phyloP scores from a whole-genome alignment of 2,329 filamentous ascomycete genomes.

The Phyllosticta citribraziliensis region DNA sequence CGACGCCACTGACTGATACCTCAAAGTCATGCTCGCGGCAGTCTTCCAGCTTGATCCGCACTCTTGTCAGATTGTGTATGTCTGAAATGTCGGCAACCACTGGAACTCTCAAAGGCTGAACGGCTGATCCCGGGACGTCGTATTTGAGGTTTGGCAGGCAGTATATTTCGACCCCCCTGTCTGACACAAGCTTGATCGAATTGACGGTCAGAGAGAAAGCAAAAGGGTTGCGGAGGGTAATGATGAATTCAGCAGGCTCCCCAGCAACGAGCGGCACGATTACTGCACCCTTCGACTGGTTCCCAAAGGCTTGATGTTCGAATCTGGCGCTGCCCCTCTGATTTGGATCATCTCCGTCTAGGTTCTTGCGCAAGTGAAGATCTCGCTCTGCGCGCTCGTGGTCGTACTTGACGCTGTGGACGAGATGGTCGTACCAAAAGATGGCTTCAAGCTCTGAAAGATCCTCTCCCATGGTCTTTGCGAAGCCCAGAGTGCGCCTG shows the following conservation, averaged over 20 bases:
- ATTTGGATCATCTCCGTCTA: conserved; percentile 3
- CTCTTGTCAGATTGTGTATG: background rate
- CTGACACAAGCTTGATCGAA: conserved; percentile 62
- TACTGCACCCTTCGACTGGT: conserved; percentile 10
- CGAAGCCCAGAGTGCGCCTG: conserved; percentile 69
- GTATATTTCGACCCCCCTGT: conserved; percentile 70
- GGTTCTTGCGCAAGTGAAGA: conserved; percentile 12
- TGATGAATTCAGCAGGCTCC: conserved; percentile 65
- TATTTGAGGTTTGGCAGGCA: conserved; percentile 34
- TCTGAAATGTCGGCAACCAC: conserved; percentile 2
- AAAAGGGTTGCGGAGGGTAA: conserved; percentile 88
- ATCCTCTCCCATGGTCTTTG: conserved; percentile 61
- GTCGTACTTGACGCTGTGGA: conserved; percentile 43
- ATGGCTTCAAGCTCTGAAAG: conserved; percentile 56
- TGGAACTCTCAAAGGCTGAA: conserved; percentile 17
- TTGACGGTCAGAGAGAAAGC: conserved; percentile 90
- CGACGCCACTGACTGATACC: conserved; percentile 1
- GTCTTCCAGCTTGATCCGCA: conserved; percentile 7
- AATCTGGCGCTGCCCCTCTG: conserved; percentile 70
- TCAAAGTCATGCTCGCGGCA: conserved; percentile 7
- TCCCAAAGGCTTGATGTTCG: conserved; percentile 92
- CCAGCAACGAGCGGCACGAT: conserved; percentile 58
- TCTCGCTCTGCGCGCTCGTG: conserved; percentile 9
- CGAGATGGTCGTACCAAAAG: conserved; percentile 95
- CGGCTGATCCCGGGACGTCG: conserved; percentile 13